phyloP scores from a whole-genome alignment of 208 protist species.

The Acanthamoeba sp. region DNA sequence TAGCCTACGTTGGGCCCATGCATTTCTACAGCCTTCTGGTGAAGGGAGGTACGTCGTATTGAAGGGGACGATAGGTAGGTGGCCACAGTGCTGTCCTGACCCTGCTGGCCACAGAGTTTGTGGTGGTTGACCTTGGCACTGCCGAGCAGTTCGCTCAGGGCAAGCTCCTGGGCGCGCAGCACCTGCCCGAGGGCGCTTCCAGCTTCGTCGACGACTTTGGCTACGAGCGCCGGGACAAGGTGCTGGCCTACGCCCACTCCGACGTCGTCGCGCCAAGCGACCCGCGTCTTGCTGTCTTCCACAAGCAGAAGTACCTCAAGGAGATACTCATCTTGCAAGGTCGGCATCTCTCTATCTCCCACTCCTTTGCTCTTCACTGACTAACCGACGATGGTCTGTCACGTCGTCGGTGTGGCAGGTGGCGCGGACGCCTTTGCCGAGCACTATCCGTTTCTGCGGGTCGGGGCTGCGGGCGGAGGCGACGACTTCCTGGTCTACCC shows the following conservation, averaged over 20 bases:
- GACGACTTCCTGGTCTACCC: slow-evolving; percentile 22
- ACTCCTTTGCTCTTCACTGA: no score
- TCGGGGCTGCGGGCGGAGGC: background rate
- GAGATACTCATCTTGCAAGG: background rate
- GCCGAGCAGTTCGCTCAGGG: background rate
- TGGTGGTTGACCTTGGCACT: slow-evolving; percentile 3
- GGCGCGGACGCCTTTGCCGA: background rate
- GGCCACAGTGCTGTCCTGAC: background rate
- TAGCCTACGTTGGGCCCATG: background rate
- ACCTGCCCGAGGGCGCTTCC: background rate
- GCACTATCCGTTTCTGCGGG: slow-evolving; percentile 18
- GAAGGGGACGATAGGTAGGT: no score
- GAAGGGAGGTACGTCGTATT: background rate
- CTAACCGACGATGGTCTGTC: no score
- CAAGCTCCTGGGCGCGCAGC: background rate
- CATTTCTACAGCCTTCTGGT: slow-evolving; percentile 19
- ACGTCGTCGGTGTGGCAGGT: no score
- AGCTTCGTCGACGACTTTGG: slow-evolving; percentile 14
- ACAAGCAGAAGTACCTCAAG: slow-evolving; percentile 1
- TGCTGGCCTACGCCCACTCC: slow-evolving; percentile 11
- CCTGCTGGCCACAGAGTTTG: background rate
- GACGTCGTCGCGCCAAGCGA: background rate
- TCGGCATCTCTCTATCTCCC: background rate
- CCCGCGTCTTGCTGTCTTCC: background rate
- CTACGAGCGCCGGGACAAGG: slow-evolving; percentile 48